phyloP scores from a whole-genome alignment of 2,329 filamentous ascomycete species.

The Botryotinia narcissicola region DNA sequence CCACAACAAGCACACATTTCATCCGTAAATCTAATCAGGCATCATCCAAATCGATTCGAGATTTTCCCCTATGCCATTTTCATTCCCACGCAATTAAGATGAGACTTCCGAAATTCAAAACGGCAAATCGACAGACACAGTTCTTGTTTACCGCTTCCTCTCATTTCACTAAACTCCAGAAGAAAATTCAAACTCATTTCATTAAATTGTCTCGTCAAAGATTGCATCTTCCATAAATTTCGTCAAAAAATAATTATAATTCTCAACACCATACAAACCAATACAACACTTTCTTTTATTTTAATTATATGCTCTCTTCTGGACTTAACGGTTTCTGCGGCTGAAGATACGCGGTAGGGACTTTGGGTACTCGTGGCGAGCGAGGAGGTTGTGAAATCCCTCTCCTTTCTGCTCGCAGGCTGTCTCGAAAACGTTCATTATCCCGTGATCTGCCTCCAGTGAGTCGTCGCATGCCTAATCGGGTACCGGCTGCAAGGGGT shows the following conservation, averaged over 20 bases:
- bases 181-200: neutral
- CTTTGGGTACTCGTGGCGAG: slow-evolving; percentile 37
- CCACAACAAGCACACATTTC: neutral
- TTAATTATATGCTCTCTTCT: neutral
- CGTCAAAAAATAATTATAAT: neutral
- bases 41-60: neutral
- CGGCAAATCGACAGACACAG: neutral
- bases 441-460: slow-evolving; percentile 51
- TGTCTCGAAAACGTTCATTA: slow-evolving; percentile 36
- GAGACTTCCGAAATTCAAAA: neutral
- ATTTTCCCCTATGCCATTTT: too few species aligned
- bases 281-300: neutral
- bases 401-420: slow-evolving; percentile 34
- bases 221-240: neutral
- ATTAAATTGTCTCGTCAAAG: slow-evolving; percentile 3
- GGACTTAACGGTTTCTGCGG: slow-evolving; percentile 29
- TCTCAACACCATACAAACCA: neutral
- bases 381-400: slow-evolving; percentile 35
- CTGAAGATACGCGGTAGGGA: slow-evolving; percentile 36
- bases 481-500: slow-evolving; percentile 55
- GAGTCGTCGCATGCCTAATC: slow-evolving; percentile 59
- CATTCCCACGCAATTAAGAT: neutral
- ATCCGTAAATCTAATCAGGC: neutral
- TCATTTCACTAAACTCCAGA: neutral
- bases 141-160: neutral